Percentiles rank a stretch among this genome's conserved stretches.
These are phyloP conservation scores for Aristolochia contorta DNA, from an alignment of 164 flowering plant species.

Conservation along the genomic window DNA sequence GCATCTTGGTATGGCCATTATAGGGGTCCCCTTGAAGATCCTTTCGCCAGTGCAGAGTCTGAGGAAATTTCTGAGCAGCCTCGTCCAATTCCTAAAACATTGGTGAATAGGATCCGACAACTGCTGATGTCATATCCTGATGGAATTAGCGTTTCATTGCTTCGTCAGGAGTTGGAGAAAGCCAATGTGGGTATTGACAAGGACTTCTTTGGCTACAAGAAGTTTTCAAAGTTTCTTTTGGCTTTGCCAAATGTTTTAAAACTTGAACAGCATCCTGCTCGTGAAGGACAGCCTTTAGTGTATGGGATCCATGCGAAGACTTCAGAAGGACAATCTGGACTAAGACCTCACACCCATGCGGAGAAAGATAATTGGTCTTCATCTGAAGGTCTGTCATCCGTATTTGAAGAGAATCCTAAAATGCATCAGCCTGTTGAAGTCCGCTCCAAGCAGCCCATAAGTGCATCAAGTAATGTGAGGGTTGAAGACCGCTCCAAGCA, in stretches of 20 bases:
- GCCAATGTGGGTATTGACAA: conserved; percentile 30
- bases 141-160: conserved; percentile 45
- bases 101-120: conserved; percentile 33
- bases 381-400: not conserved
- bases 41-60: conserved; percentile 24
- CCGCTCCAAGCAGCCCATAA: too few species aligned
- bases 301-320: conserved; percentile 17
- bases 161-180: conserved; percentile 39
- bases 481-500: too few species aligned
- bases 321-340: conserved; percentile 17
- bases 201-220: conserved; percentile 62
- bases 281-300: conserved; percentile 36
- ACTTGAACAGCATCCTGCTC: conserved; percentile 15
- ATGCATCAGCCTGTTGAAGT: too few species aligned
- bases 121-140: conserved; percentile 44
- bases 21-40: conserved; percentile 49
- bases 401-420: not conserved
- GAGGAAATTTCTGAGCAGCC: conserved; percentile 25
- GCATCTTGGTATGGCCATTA: conserved; percentile 85
- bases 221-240: conserved; percentile 52
- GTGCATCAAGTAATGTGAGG: too few species aligned
- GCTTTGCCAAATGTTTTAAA: conserved; percentile 49
- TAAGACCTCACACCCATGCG: conserved; percentile 8
- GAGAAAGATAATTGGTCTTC: conserved; percentile 1
- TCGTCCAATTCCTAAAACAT: conserved; percentile 42